Conservation (phyloP, 208 protist genomes). For the Acanthamoeba rhysodes region DNA sequence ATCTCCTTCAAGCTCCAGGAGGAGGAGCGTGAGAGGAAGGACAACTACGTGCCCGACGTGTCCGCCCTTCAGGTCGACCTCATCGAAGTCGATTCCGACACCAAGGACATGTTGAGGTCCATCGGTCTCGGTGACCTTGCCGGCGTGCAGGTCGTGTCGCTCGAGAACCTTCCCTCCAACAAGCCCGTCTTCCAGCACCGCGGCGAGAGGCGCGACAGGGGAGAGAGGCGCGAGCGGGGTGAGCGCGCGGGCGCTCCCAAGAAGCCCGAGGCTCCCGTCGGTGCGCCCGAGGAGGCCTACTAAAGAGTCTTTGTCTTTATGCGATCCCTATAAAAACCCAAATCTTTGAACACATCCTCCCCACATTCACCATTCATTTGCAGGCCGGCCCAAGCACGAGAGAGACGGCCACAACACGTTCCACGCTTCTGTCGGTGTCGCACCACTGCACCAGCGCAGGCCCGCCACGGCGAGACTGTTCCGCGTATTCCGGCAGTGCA, state of each 20-base stretch:
- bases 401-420: too few species aligned
- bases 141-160: conserved; percentile 62
- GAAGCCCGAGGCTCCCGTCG: conserved; percentile 28
- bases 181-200: conserved; percentile 29
- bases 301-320: conserved; percentile 41
- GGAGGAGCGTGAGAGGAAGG: conserved; percentile 99
- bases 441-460: too few species aligned
- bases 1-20: conserved; percentile 99
- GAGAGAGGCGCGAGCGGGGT: not conserved
- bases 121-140: conserved; percentile 57
- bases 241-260: not conserved
- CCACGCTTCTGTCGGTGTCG: too few species aligned
- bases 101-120: conserved; percentile 82
- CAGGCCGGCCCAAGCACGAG: too few species aligned
- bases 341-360: not conserved
- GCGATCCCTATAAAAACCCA: not conserved
- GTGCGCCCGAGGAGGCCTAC: conserved; percentile 42
- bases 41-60: conserved; percentile 99
- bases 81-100: conserved; percentile 84
- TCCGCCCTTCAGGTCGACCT: conserved; percentile 90
- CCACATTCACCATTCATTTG: too few species aligned
- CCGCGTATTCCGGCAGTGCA: too few species aligned
- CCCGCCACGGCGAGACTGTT: too few species aligned
- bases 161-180: conserved; percentile 32
- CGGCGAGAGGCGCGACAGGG: not conserved